Evolutionary conservation across 1,284 basidiomycete species (phyloP), one percentile per base, ranked within the genome.

Genomic region (Pyrrhoderma noxium): DNA sequence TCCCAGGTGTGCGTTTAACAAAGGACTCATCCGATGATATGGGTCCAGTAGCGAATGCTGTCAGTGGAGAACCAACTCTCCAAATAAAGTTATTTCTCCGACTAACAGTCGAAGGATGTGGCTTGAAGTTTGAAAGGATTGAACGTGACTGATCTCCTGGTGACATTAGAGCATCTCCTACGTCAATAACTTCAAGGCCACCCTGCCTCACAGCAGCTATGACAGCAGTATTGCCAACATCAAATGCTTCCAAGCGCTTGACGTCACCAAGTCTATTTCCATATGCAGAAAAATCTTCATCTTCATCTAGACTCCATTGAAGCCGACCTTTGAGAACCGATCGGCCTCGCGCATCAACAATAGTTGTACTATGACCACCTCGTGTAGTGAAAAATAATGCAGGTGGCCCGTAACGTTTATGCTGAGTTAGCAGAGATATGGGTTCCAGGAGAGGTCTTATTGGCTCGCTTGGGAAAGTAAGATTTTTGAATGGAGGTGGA

Each of bases 361-460:
- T 89, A 3, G 84, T 75, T 0, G 88, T 92, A 57, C 86, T 87
- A 59, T 89, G 85, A 1, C 85, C 85, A 18, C 90, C 89, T 23
- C 88, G 80, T 16, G 88, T 86, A 18, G 89, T 90, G 64, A 80
- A 92, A 69, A 93, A 93, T 16, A 93, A 66, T 0, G 89, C 86
- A 1, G 89, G 89, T 18, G 89, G 89, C 0, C 89, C 89, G 58
- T 87, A 90, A 61, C 89, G 85, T 27, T 74, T 75, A 2, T 89
- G 83, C 59, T 92, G 89, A 13, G 82, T 65, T n/a, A 93, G 71
- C 3, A 93, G 72, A 16, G 89, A 91, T 52, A 89, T 81, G 0
- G 89, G 89, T 14, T 72, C 67, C 25, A 93, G 72, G 0, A 91
- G 67, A 1, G 84, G 81, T 54, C 78, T 81, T 35, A 77, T 71